phyloP scores from a whole-genome alignment of 1,284 basidiomycete species.

The Boletus sp. region DNA sequence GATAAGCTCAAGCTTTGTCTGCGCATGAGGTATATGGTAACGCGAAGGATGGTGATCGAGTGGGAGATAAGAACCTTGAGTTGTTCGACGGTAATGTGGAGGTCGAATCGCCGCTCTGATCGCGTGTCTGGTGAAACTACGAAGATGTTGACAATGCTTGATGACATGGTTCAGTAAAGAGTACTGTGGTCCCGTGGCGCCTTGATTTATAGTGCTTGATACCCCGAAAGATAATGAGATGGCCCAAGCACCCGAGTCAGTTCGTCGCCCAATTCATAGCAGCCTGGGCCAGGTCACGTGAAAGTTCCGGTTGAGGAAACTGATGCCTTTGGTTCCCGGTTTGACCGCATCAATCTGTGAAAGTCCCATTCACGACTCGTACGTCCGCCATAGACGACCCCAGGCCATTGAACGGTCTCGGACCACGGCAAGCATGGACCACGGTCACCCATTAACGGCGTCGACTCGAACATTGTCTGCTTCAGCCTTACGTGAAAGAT shows the following conservation, averaged over 20 bases:
- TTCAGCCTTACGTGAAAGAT: conserved; percentile 55
- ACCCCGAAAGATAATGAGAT: neutral
- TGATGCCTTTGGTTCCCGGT: no score
- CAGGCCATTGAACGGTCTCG: no score
- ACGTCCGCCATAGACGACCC: neutral
- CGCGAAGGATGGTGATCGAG: neutral
- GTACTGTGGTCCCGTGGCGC: neutral
- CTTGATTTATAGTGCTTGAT: neutral
- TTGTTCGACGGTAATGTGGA: conserved; percentile 69
- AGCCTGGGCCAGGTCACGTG: no score
- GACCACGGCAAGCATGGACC: conserved; percentile 24
- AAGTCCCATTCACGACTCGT: neutral
- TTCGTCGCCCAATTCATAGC: no score
- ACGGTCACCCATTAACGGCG: conserved; percentile 20
- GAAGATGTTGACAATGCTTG: conserved; percentile 67
- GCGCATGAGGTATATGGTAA: conserved; percentile 6
- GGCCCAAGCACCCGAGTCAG: no score
- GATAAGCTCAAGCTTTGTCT: conserved; percentile 87
- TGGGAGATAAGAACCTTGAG: conserved; percentile 67
- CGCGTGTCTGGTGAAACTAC: conserved; percentile 86
- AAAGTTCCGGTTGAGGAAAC: neutral
- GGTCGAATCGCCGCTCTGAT: conserved; percentile 83
- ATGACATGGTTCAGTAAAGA: conserved; percentile 45
- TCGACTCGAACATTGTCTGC: conserved; percentile 47
- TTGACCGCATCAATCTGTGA: neutral